Evolutionary conservation across 345 rosid species (phyloP).

Genomic region (Anastatica hierochuntica): DNA sequence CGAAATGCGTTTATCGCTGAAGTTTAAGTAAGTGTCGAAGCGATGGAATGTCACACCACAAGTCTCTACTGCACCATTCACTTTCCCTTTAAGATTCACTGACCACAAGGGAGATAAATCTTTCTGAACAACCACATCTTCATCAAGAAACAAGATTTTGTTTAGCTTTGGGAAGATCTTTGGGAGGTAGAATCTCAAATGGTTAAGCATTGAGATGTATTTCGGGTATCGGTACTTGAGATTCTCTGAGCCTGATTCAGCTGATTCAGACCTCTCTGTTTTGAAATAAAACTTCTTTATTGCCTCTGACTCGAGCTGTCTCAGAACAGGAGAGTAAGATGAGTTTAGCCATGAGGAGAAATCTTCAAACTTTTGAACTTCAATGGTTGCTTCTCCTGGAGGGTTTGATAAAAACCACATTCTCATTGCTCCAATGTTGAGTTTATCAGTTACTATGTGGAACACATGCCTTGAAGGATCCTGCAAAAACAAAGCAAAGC

Average conservation of each 20-base stretch:
- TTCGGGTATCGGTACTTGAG: constrained; percentile 48
- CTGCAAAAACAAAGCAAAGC: background rate
- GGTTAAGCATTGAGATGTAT: constrained; percentile 48
- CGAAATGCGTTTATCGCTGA: constrained; percentile 36
- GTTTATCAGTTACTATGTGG: constrained; percentile 43
- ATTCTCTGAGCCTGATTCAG: constrained; percentile 17
- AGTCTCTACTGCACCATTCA: constrained; percentile 65
- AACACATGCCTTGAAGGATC: constrained; percentile 34
- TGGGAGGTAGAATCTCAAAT: constrained; percentile 54
- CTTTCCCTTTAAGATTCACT: constrained; percentile 47
- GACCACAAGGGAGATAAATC: constrained; percentile 42
- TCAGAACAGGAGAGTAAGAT: constrained; percentile 37
- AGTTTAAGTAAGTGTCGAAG: constrained; percentile 43
- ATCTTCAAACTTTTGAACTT: constrained; percentile 40
- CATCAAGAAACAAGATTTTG: constrained; percentile 55
- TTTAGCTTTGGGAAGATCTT: constrained; percentile 44
- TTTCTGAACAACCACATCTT: constrained; percentile 62
- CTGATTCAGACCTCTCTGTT: constrained; percentile 23
- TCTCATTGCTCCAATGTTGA: constrained; percentile 41
- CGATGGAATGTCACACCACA: constrained; percentile 51
- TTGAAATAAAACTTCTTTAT: constrained; percentile 32
- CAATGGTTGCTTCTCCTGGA: constrained; percentile 34
- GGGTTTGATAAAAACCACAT: constrained; percentile 43
- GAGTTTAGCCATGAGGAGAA: constrained; percentile 39
- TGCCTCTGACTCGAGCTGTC: constrained; percentile 32